A percentile compares a stretch with the other conserved stretches of the same genome.
phyloP scores from a whole-genome alignment of 2,329 filamentous ascomycete species.

The Colletotrichum tabaci region DNA sequence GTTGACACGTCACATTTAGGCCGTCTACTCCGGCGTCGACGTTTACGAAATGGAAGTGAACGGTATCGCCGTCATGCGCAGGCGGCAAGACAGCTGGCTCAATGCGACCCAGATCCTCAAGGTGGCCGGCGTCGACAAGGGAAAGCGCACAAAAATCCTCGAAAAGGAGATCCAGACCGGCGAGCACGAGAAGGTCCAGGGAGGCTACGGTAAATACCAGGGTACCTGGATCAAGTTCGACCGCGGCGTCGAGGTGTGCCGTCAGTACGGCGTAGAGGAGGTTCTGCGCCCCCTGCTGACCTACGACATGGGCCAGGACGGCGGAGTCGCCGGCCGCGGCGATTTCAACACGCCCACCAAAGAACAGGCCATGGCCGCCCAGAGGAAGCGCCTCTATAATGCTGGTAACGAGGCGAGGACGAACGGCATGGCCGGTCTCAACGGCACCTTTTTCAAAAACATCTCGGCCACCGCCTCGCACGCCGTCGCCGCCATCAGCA shows the following conservation, averaged over 20 bases:
- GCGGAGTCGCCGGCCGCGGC: slow-evolving; percentile 78
- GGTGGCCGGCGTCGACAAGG: slow-evolving; percentile 96
- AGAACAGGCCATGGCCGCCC: slow-evolving; percentile 97
- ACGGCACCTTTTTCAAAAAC: slow-evolving; percentile 96
- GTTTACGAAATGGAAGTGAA: slow-evolving; percentile 99
- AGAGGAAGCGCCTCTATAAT: slow-evolving; percentile 93
- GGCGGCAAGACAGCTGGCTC: slow-evolving; percentile 94
- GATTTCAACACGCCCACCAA: slow-evolving; percentile 96
- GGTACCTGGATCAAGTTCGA: slow-evolving; percentile 98
- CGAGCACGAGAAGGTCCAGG: slow-evolving; percentile 98
- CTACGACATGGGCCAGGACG: slow-evolving; percentile 85
- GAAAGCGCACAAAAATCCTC: slow-evolving; percentile 95
- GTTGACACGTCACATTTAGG: slow-evolving; percentile 58
- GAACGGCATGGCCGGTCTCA: slow-evolving; percentile 67
- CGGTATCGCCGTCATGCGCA: slow-evolving; percentile 93
- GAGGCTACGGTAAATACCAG: slow-evolving; percentile 98
- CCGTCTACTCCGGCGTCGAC: slow-evolving; percentile 94
- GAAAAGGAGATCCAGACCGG: slow-evolving; percentile 98
- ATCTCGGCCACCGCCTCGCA: slow-evolving; percentile 95
- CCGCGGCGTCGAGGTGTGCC: slow-evolving; percentile 91
- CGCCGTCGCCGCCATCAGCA: slow-evolving; percentile 96
- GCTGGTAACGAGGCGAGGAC: slow-evolving; percentile 77
- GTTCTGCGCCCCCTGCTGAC: slow-evolving; percentile 81
- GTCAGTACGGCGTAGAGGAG: slow-evolving; percentile 84
- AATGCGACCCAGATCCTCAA: slow-evolving; percentile 99